These are phyloP conservation scores for Cubamyces lactineus DNA, from an alignment of 768 basidiomycete genomes.

Conservation along the genomic window DNA sequence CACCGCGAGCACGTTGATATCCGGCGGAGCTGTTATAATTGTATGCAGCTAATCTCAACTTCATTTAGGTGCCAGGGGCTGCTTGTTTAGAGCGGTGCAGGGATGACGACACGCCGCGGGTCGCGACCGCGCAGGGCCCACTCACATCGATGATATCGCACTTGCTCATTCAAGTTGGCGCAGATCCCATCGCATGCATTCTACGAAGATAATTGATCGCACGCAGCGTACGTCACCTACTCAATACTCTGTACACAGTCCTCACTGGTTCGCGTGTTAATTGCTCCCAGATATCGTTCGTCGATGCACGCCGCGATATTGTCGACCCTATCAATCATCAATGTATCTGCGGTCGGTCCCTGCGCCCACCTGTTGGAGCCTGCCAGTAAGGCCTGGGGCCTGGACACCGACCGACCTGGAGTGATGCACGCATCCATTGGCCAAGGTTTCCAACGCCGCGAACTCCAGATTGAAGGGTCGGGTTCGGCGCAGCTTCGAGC, in stretches of 20 bases:
- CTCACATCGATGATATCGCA: no score
- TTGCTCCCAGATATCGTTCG: neutral
- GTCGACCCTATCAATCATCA: no score
- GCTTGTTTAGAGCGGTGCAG: neutral
- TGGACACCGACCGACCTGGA: neutral
- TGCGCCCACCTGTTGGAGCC: no score
- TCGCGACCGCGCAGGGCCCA: no score
- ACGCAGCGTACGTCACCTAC: neutral
- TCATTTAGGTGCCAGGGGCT: neutral
- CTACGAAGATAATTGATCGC: neutral
- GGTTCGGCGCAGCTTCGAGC: no score
- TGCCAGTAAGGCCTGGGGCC: no score
- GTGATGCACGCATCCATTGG: neutral
- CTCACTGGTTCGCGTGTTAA: neutral
- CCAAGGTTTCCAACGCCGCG: neutral
- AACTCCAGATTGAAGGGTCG: neutral
- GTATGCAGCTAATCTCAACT: neutral
- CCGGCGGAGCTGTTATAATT: no score
- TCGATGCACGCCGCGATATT: neutral
- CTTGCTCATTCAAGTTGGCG: no score
- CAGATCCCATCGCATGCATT: conserved; percentile 1
- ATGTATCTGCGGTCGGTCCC: no score
- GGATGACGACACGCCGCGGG: conserved; percentile 11
- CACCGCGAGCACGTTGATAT: no score
- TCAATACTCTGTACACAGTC: neutral